phyloP scores from a whole-genome alignment of 2,329 filamentous ascomycete species.

The Fusarium sarcochroum region DNA sequence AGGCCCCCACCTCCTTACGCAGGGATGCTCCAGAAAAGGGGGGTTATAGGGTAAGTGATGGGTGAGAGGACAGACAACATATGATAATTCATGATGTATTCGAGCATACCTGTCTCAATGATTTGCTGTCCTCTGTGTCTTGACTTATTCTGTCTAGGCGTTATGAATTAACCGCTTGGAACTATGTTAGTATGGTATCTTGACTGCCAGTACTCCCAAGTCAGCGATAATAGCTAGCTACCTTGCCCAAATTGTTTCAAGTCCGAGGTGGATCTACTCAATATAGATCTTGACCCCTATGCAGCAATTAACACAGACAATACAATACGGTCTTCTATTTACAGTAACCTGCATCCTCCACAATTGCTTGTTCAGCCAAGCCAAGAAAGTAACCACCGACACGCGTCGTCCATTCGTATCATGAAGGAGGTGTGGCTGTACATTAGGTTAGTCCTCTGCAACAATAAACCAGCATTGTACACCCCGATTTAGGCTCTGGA shows the following conservation, averaged over 20 bases:
- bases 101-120: no score
- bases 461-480: constrained; percentile 18
- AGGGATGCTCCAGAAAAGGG: constrained; percentile 42
- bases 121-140: no score
- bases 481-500: constrained; percentile 20
- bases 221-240: no score
- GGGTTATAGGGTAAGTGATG: constrained; percentile 32
- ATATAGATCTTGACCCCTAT: not conserved
- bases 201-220: no score
- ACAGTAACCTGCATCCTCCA: not conserved
- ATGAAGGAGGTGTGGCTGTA: constrained; percentile 35
- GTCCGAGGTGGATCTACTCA: no score
- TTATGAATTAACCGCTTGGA: no score
- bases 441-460: constrained; percentile 4
- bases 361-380: constrained; percentile 14
- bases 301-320: not conserved
- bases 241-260: no score
- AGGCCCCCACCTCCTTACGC: constrained; percentile 43
- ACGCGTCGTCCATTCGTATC: constrained; percentile 29
- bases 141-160: no score
- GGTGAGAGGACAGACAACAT: not conserved
- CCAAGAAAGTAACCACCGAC: constrained; percentile 19
- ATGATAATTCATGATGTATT: not conserved
- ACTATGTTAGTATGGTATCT: no score
- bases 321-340: constrained; percentile 1